A percentile compares a stretch with the other conserved stretches of the same genome.
Conservation (phyloP, 2,329 filamentous ascomycete genomes). For the Colletotrichum sp. region DNA sequence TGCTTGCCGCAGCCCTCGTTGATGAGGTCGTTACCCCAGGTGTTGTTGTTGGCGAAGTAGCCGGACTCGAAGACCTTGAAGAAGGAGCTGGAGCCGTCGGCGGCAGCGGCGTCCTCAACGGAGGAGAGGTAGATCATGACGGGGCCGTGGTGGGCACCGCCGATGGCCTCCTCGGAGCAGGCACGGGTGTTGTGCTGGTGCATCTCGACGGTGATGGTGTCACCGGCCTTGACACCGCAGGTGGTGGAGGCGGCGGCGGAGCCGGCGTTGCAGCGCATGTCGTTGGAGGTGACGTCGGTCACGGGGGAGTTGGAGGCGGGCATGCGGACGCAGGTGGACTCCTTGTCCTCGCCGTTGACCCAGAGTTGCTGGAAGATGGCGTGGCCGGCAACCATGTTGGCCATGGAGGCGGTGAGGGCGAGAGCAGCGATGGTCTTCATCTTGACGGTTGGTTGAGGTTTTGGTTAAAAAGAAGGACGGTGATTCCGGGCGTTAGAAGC, state of each 20-base stretch:
- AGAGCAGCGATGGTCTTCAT: slow-evolving; percentile 19
- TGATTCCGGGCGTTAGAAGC: slow-evolving; percentile 14
- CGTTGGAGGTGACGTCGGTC: slow-evolving; percentile 39
- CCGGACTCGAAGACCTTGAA: slow-evolving; percentile 57
- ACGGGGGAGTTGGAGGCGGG: slow-evolving; percentile 44
- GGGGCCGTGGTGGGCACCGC: slow-evolving; percentile 57
- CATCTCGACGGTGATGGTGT: slow-evolving; percentile 50
- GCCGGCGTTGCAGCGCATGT: slow-evolving; percentile 48
- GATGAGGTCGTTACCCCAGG: slow-evolving; percentile 23
- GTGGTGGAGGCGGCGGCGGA: slow-evolving; percentile 36
- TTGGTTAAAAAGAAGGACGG: slow-evolving; percentile 1
- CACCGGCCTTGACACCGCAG: slow-evolving; percentile 32
- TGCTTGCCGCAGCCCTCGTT: slow-evolving; percentile 23
- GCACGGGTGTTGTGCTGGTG: slow-evolving; percentile 46
- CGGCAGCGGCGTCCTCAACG: slow-evolving; percentile 49
- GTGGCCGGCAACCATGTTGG: slow-evolving; percentile 38
- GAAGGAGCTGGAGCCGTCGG: slow-evolving; percentile 48
- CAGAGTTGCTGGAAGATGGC: slow-evolving; percentile 57
- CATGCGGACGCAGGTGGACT: slow-evolving; percentile 19
- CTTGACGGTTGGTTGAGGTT: background rate
- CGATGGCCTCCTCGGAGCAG: slow-evolving; percentile 54
- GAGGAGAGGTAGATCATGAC: slow-evolving; percentile 54
- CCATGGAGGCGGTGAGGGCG: slow-evolving; percentile 18
- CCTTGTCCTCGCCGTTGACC: slow-evolving; percentile 39
- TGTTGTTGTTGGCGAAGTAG: slow-evolving; percentile 25